These are phyloP conservation scores for Pholiota molesta DNA, from an alignment of 768 basidiomycete genomes.

Conservation along the genomic window DNA sequence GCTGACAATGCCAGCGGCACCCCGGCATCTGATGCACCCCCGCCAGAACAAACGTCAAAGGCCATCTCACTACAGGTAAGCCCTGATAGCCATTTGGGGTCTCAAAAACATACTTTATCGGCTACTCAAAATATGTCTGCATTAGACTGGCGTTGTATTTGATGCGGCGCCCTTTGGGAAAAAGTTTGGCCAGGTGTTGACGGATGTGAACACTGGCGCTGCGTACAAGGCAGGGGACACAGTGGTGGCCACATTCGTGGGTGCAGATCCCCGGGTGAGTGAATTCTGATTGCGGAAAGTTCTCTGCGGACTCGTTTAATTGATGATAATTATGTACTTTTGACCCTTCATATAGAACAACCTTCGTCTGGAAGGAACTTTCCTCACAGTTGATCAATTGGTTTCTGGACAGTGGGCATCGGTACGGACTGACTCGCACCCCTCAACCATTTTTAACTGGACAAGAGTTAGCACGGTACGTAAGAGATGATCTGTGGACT, in stretches of 20 bases:
- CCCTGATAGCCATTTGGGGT: constrained; percentile 1
- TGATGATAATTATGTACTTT: constrained; percentile 8
- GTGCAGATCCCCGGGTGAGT: constrained; percentile 76
- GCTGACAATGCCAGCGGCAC: constrained; percentile 48
- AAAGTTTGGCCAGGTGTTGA: constrained; percentile 62
- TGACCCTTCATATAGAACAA: constrained; percentile 58
- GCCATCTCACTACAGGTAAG: constrained; percentile 71
- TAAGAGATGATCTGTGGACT: constrained; percentile 14
- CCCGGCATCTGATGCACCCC: constrained; percentile 65
- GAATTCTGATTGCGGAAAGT: constrained; percentile 11
- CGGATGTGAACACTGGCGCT: constrained; percentile 49
- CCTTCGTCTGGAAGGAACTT: constrained; percentile 71
- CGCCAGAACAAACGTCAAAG: constrained; percentile 62
- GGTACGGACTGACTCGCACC: constrained; percentile 77
- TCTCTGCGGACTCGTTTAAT: constrained; percentile 5
- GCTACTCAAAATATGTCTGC: background rate
- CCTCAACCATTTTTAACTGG: constrained; percentile 75
- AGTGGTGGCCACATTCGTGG: constrained; percentile 67
- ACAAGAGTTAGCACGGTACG: constrained; percentile 54
- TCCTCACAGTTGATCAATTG: constrained; percentile 65
- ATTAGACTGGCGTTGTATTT: constrained; percentile 61
- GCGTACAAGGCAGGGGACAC: constrained; percentile 60
- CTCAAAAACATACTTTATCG: background rate
- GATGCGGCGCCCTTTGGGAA: constrained; percentile 60
- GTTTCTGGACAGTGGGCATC: constrained; percentile 53